A percentile compares a stretch with the other conserved stretches of the same genome.
Evolutionary conservation across 2,329 filamentous ascomycete genomes (phyloP).

Genomic region (Chaetomium olivaceum): DNA sequence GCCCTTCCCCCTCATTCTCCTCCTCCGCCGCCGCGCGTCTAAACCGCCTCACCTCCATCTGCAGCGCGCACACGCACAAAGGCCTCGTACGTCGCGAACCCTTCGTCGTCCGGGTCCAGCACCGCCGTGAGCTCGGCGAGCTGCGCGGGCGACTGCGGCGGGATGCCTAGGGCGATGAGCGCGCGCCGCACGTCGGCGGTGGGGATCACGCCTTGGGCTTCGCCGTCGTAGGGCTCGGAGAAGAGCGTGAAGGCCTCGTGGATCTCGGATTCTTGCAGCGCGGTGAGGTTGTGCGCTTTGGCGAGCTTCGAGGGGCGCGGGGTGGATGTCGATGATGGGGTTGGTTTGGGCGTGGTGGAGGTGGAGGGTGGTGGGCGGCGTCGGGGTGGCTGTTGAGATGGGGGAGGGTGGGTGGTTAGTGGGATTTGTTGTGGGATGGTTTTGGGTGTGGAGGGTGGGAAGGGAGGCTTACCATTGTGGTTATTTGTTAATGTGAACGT

Average conservation of each 20-base stretch:
- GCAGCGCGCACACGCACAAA: slow-evolving; percentile 87
- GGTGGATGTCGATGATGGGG: slow-evolving; percentile 26
- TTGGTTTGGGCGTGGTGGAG: slow-evolving; percentile 30
- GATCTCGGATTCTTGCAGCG: slow-evolving; percentile 85
- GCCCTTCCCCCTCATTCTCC: slow-evolving; percentile 52
- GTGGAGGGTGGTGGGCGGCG: slow-evolving; percentile 44
- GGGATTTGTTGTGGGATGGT: not conserved
- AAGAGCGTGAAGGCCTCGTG: slow-evolving; percentile 88
- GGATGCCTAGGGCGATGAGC: slow-evolving; percentile 81
- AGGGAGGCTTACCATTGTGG: not conserved
- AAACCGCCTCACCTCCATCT: slow-evolving; percentile 59
- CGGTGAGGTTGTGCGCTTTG: slow-evolving; percentile 84
- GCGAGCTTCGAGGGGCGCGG: slow-evolving; percentile 82
- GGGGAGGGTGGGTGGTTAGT: not conserved
- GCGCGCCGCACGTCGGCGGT: slow-evolving; percentile 69
- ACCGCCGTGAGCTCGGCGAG: slow-evolving; percentile 74
- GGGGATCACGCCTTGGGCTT: slow-evolving; percentile 71
- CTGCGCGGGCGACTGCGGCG: slow-evolving; percentile 63
- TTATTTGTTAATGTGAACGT: not conserved
- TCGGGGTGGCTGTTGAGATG: slow-evolving; percentile 50
- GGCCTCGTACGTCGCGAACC: slow-evolving; percentile 73
- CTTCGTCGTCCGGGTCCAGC: slow-evolving; percentile 79
- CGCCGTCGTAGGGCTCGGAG: slow-evolving; percentile 66
- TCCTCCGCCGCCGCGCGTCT: slow-evolving; percentile 50
- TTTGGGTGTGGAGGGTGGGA: not conserved